Conservation (phyloP, 2,329 filamentous ascomycete genomes). For the Gnomoniopsis smithogilvyi region DNA sequence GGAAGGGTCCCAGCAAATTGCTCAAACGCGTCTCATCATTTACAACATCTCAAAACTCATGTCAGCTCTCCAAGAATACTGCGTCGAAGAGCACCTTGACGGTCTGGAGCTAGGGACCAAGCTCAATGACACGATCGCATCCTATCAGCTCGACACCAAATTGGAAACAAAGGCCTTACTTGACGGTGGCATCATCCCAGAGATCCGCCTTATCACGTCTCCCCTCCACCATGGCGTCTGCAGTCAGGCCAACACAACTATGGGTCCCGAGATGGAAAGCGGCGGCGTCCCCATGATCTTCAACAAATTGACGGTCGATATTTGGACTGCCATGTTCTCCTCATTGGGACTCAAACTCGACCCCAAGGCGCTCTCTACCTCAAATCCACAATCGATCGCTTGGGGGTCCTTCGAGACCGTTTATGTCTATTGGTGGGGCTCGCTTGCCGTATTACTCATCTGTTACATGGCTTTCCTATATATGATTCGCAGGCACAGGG, state of each 20-base stretch:
- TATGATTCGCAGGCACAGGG: background rate
- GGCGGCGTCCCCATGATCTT: background rate
- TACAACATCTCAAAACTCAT: background rate
- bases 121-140: background rate
- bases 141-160: background rate
- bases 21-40: background rate
- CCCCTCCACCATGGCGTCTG: background rate
- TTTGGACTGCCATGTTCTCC: background rate
- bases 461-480: background rate
- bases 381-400: background rate
- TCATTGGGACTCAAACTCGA: background rate
- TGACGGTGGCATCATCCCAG: background rate
- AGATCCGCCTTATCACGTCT: background rate
- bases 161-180: background rate
- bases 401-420: background rate
- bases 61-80: background rate
- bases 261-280: background rate
- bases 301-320: background rate
- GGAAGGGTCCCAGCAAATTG: background rate
- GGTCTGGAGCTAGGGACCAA: background rate
- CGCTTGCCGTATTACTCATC: background rate
- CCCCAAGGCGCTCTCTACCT: background rate
- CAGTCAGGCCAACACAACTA: background rate
- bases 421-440: background rate
- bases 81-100: background rate